phyloP scores from a whole-genome alignment of 2,329 filamentous ascomycete species.

The Metarhizium guizhouense region DNA sequence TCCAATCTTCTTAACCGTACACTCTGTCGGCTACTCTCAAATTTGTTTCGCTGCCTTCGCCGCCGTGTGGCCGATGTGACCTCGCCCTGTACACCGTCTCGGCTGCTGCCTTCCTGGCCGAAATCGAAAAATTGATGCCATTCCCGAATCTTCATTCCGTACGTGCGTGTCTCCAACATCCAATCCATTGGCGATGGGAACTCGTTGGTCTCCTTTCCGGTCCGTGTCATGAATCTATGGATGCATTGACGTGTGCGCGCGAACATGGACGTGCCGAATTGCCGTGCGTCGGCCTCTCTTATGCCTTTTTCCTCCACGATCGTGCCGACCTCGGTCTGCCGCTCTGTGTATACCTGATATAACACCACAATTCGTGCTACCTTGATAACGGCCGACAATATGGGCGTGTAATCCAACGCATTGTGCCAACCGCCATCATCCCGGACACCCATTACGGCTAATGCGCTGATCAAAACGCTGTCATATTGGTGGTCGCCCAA shows the following conservation, averaged over 20 bases:
- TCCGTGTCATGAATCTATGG: not conserved
- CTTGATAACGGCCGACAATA: constrained; percentile 11
- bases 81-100: not conserved
- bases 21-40: not conserved
- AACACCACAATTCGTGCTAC: constrained; percentile 7
- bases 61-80: not conserved
- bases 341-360: constrained; percentile 6
- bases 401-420: constrained; percentile 5
- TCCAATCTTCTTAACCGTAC: constrained; percentile 2
- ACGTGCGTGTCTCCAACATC: constrained; percentile 1
- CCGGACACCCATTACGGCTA: constrained; percentile 5
- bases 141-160: not conserved
- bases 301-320: too few relatives aligned
- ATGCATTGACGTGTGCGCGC: not conserved
- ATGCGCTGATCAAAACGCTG: constrained; percentile 7
- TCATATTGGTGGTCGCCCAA: constrained; percentile 7
- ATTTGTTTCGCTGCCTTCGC: not conserved
- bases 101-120: not conserved
- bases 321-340: not conserved
- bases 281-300: too few relatives aligned
- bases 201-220: not conserved
- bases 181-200: constrained; percentile 1
- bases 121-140: constrained; percentile 11
- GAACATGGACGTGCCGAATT: not conserved
- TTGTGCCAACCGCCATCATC: constrained; percentile 5